Base-by-base conservation (phyloP, 768 basidiomycete species). In the Filobasidium floriforme region DNA sequence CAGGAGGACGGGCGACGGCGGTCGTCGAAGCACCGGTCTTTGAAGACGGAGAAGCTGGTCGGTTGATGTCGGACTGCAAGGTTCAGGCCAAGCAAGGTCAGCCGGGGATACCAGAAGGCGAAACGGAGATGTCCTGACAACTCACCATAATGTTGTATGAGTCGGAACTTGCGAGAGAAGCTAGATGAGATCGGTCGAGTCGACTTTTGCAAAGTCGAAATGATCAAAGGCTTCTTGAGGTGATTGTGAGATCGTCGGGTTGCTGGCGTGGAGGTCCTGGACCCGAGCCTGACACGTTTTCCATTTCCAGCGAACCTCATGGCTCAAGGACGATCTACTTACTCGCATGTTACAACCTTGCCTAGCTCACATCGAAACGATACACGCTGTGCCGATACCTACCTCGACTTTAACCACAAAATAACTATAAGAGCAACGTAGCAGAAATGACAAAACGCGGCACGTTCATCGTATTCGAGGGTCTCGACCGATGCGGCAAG, bases 401-500 rank as follows among this genome's bases (percentile, higher is more conserved):
- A 37, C 32, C 32, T 37, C 32, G 9, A 37, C 15, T 12, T 49
- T 22, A 6, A 18, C 18, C 46, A 5, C 46, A 12, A 49, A 3
- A 49, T 4, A 49, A 18, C 46, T 12, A 49, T 14, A 15, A 49
- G 22, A 49, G 12, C 46, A 49, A 18, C 46, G 46, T 12, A 49
- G 3, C 15, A 15, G 22, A 15, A 11, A 62, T 62, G 61, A n/a
- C 28, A 29, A 41, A 26, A 26, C 55, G 64, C 1, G 64, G 64
- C 7, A 59, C 64, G 32, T 92, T 98, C 80, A 88, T 97, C 74
- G 92, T 92, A 43, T 83, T 97, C 60, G 93, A 97, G 79, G 96
- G 94, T 15, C 85, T 98, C n/a, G 94, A 98, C 76, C 83, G 89
- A 68, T 92, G 90, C 0, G 96, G 96, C 18, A 98, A 98, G 77